Base-by-base conservation (phyloP, 305 asterid genomes). In the Withania somnifera region DNA sequence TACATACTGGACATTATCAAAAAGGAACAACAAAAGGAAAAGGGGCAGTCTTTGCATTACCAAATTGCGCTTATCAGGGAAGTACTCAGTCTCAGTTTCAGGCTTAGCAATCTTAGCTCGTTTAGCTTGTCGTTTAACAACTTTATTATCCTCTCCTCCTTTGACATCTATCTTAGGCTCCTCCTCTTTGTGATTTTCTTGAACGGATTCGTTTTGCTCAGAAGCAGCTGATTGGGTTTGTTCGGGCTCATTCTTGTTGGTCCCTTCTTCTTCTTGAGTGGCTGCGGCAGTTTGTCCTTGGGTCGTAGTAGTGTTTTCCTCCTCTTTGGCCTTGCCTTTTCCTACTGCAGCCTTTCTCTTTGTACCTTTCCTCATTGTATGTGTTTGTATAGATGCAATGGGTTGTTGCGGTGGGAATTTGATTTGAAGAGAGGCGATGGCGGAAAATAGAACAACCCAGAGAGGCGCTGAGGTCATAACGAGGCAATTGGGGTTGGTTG, bases 11-110 rank as follows among this genome's bases (percentile, higher is more conserved):
- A 60, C 77, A 42, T 17, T 5, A n/a, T 36, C 58, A 24, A 42
- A 56, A 56, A 13, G 19, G 51, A 34, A 54, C 20, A 40, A 38
- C 51, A 26, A 26, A 24, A 9, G 19, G 42, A 15, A 67, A 14
- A 36, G 3, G 20, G 13, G 82, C 10, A 13, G 40, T 17, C 10
- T 2, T 47, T 26, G 47, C 20, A 13, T 53, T 89, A 94, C 98
- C 93, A 94, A 86, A 87, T 90, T 90, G 40, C 98, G 92, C 89
- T 86, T 86, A 53, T 94, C 98, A 0, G 87, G 84, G 64, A 94
- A 91, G 87, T 90, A 93, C 88, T 94, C 94, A 0, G 93, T 50
- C 88, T 90, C 94, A 4, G 82, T 64, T 69, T 89, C 90, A 36
- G 86, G 88, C 82, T 89, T 91, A 10, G 81, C 15, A 84, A 85